phyloP scores from a whole-genome alignment of 169 alveolate species.

The Plasmodium gonderi region DNA sequence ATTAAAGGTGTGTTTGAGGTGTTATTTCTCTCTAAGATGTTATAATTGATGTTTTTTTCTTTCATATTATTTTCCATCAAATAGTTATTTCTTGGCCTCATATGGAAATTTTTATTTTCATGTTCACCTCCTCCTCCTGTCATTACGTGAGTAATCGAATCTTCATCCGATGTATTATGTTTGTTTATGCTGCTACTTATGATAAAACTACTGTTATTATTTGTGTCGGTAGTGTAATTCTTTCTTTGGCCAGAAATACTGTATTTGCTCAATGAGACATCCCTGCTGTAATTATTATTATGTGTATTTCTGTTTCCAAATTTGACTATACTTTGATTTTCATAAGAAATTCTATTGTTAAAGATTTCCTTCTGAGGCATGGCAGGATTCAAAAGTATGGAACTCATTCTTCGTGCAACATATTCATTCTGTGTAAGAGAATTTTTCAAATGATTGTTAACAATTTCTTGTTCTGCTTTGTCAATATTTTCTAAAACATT shows the following conservation, averaged over 20 bases:
- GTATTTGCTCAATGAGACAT: conserved; percentile 26
- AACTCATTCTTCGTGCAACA: conserved; percentile 60
- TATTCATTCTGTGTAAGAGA: conserved; percentile 48
- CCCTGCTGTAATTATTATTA: conserved; percentile 11
- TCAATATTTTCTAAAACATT: conserved; percentile 56
- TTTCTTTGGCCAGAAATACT: conserved; percentile 25
- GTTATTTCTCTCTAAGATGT: conserved; percentile 18
- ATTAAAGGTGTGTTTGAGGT: conserved; percentile 15
- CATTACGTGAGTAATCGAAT: conserved; percentile 8
- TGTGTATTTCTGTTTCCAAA: conserved; percentile 4
- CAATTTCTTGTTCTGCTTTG: conserved; percentile 64
- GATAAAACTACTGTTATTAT: conserved; percentile 54
- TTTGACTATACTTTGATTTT: neutral
- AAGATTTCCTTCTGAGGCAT: neutral
- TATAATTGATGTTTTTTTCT: conserved; percentile 5
- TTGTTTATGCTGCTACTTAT: conserved; percentile 27
- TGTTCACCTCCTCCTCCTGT: neutral
- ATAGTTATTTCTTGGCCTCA: conserved; percentile 5
- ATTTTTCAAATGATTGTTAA: conserved; percentile 65
- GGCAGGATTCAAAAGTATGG: conserved; percentile 25
- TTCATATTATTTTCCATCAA: conserved; percentile 3
- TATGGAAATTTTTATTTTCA: conserved; percentile 19
- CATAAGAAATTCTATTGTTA: conserved; percentile 23
- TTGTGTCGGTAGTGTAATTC: conserved; percentile 28
- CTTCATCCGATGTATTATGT: conserved; percentile 6